A percentile compares a stretch with the other conserved stretches of the same genome.
Conservation (phyloP, 2,329 filamentous ascomycete species). For the Epichloe hybrida region DNA sequence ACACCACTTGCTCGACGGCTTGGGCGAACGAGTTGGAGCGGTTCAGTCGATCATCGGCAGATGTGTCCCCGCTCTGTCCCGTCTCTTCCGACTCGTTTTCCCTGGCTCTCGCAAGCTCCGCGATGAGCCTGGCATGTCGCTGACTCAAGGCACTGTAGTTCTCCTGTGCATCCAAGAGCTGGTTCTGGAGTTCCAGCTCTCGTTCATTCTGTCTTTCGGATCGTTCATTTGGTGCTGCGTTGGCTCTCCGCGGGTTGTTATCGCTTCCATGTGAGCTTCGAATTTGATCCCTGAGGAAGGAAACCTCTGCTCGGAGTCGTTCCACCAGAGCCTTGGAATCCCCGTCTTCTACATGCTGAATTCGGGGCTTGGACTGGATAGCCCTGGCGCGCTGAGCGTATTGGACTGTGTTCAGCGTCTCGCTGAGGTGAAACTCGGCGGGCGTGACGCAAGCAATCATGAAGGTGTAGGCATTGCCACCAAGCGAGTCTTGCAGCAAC, state of each 20-base stretch:
- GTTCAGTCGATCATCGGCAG: conserved; percentile 76
- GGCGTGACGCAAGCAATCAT: conserved; percentile 99
- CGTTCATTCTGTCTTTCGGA: conserved; percentile 69
- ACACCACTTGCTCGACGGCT: conserved; percentile 86
- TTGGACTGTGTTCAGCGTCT: conserved; percentile 93
- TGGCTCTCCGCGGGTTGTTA: conserved; percentile 38
- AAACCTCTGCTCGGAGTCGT: conserved; percentile 81
- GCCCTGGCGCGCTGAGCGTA: conserved; percentile 92
- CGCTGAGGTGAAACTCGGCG: conserved; percentile 91
- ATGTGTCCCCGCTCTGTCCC: conserved; percentile 38
- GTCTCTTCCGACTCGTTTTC: conserved; percentile 52
- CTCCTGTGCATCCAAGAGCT: conserved; percentile 83
- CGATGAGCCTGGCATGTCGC: conserved; percentile 88
- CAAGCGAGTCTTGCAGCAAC: conserved; percentile 87
- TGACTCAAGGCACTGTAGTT: conserved; percentile 86
- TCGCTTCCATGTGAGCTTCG: conserved; percentile 59
- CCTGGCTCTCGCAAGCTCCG: conserved; percentile 78
- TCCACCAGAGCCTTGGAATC: conserved; percentile 94
- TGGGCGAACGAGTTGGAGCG: conserved; percentile 92
- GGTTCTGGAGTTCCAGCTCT: conserved; percentile 84
- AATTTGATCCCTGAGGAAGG: conserved; percentile 88
- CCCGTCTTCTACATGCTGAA: conserved; percentile 83
- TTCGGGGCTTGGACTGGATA: conserved; percentile 94
- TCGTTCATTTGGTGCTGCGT: conserved; percentile 49
- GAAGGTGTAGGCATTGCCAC: conserved; percentile 94